A percentile compares a stretch with the other conserved stretches of the same genome.
Conservation (phyloP, 169 alveolate genomes). For the Perkinsus marinus region DNA sequence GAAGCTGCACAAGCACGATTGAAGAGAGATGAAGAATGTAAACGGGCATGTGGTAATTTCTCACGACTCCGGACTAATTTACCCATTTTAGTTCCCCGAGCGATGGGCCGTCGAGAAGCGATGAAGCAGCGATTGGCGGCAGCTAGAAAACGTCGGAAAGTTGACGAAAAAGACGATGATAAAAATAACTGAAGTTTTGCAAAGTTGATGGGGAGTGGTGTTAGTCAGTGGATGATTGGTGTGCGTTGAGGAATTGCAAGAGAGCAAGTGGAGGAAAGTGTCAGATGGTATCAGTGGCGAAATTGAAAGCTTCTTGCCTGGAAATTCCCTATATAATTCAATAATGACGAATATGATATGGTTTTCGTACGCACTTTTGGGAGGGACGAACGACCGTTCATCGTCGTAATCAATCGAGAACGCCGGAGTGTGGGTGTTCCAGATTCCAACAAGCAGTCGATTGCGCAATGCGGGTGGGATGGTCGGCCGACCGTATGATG, state of each 20-base stretch:
- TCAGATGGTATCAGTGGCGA: neutral
- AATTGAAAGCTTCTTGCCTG: too few species aligned
- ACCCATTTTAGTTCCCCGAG: neutral
- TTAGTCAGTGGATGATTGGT: neutral
- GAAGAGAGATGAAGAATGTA: neutral
- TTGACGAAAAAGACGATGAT: neutral
- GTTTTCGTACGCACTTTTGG: neutral
- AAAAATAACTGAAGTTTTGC: neutral
- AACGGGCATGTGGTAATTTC: neutral
- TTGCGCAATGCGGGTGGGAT: neutral
- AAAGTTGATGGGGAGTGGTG: neutral
- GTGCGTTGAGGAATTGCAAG: neutral
- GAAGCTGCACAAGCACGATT: neutral
- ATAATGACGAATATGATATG: neutral
- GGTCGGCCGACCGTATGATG: neutral
- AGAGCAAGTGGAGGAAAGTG: neutral
- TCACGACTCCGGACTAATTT: neutral
- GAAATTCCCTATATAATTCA: neutral
- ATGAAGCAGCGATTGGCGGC: neutral
- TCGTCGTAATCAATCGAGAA: neutral
- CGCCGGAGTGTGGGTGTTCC: neutral
- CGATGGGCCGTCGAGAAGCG: neutral
- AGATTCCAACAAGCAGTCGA: neutral
- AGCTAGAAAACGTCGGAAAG: neutral
- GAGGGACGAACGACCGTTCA: neutral